These are phyloP conservation scores for Sphenostylis stenocarpa DNA, from an alignment of 306 rosid species.

Conservation along the genomic window DNA sequence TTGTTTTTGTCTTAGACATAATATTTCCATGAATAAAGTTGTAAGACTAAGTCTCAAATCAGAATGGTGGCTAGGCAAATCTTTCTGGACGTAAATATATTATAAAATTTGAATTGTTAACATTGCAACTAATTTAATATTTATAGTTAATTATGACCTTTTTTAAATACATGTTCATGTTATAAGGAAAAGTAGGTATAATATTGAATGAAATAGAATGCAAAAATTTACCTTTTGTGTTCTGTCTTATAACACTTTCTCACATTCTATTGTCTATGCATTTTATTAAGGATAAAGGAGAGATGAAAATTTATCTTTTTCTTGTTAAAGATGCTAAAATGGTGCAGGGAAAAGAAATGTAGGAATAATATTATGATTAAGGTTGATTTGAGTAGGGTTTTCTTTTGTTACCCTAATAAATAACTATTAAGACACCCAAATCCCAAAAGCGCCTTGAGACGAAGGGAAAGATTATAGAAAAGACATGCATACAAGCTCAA, in stretches of 20 bases:
- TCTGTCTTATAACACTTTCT: neutral
- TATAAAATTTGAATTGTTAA: neutral
- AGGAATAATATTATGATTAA: neutral
- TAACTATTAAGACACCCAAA: constrained; percentile 40
- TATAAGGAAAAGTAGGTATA: neutral
- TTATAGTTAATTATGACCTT: neutral
- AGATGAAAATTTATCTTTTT: neutral
- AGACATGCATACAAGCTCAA: constrained; percentile 10
- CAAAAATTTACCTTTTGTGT: neutral
- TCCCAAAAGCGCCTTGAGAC: constrained; percentile 34
- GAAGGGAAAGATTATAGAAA: constrained; percentile 25
- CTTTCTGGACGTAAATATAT: neutral
- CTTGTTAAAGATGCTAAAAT: neutral
- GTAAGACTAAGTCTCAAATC: neutral
- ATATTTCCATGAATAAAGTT: neutral
- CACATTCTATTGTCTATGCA: neutral
- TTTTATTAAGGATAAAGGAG: neutral
- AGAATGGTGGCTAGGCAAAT: neutral
- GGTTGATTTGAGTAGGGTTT: constrained; percentile 14
- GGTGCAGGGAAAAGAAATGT: neutral
- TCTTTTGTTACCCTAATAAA: constrained; percentile 46
- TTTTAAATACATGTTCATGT: neutral
- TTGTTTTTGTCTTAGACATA: neutral
- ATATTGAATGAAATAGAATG: neutral
- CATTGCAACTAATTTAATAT: neutral